A percentile compares a stretch with the other conserved stretches of the same genome.
phyloP scores from a whole-genome alignment of 2,329 filamentous ascomycete genomes.

The Venturia oleaginea region DNA sequence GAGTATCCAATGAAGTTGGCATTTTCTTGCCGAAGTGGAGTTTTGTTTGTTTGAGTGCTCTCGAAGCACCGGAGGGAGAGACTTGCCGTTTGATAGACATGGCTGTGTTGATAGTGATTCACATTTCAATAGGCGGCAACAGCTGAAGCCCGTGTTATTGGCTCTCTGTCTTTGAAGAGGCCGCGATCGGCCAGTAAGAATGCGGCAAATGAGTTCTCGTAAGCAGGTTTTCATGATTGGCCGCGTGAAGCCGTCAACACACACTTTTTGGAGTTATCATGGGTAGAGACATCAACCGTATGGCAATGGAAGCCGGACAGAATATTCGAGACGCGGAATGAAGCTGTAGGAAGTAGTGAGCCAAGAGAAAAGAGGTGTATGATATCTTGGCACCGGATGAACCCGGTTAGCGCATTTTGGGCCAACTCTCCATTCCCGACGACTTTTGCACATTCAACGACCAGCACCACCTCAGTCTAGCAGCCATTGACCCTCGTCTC shows the following conservation, averaged over 20 bases:
- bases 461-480: not conserved
- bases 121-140: not conserved
- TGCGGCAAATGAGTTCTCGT: not conserved
- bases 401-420: not conserved
- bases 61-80: not conserved
- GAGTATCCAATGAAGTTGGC: not conserved
- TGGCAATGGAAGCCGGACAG: too few relatives aligned
- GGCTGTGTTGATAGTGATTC: not conserved
- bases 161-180: not conserved
- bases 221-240: not conserved
- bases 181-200: not conserved
- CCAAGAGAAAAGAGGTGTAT: not conserved
- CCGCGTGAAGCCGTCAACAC: not conserved
- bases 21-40: conserved; percentile 9
- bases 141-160: not conserved
- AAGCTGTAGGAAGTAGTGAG: not conserved
- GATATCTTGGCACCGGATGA: not conserved
- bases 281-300: not conserved
- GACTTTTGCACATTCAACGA: conserved; percentile 8
- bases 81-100: conserved; percentile 4
- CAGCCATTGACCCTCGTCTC: conserved; percentile 18
- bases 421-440: not conserved
- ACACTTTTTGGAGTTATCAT: not conserved
- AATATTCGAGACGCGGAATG: not conserved
- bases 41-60: conserved; percentile 6